These are phyloP conservation scores for Cardamine resedifolia DNA, from an alignment of 345 rosid species.

Conservation along the genomic window DNA sequence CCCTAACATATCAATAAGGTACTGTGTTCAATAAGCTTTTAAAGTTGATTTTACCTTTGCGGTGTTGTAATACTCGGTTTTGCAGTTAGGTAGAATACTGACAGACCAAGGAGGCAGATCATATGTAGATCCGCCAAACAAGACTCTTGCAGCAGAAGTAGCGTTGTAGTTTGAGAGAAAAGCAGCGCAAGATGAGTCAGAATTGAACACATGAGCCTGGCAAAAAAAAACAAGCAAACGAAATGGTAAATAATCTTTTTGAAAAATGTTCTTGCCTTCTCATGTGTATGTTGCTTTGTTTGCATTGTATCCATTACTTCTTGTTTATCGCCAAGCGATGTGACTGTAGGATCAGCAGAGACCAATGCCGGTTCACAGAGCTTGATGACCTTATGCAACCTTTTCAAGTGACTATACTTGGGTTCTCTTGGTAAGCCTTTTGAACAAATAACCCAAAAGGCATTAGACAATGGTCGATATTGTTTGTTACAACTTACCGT, in stretches of 20 bases:
- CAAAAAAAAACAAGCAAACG: background rate
- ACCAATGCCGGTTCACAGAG: slow-evolving; percentile 64
- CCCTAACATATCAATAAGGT: slow-evolving; percentile 11
- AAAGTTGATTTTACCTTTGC: slow-evolving; percentile 51
- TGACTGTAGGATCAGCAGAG: slow-evolving; percentile 48
- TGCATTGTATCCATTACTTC: slow-evolving; percentile 45
- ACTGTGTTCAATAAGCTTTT: background rate
- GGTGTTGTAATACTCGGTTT: slow-evolving; percentile 66
- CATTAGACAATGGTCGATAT: background rate
- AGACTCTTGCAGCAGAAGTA: slow-evolving; percentile 49
- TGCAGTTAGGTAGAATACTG: slow-evolving; percentile 86
- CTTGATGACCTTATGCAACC: slow-evolving; percentile 69
- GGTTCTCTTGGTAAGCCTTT: slow-evolving; percentile 83
- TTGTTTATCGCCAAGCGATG: slow-evolving; percentile 62
- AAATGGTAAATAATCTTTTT: slow-evolving; percentile 1
- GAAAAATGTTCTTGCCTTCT: background rate
- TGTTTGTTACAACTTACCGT: background rate
- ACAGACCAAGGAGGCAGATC: slow-evolving; percentile 88
- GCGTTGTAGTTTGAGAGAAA: slow-evolving; percentile 73
- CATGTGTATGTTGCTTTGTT: slow-evolving; percentile 3
- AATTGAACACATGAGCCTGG: slow-evolving; percentile 72
- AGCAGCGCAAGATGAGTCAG: slow-evolving; percentile 65
- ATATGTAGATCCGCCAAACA: slow-evolving; percentile 53
- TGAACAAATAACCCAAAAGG: background rate
- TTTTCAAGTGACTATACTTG: slow-evolving; percentile 70